Evolutionary conservation across 2,329 filamentous ascomycete species (phyloP).

Genomic region (Scorias spongiosa): DNA sequence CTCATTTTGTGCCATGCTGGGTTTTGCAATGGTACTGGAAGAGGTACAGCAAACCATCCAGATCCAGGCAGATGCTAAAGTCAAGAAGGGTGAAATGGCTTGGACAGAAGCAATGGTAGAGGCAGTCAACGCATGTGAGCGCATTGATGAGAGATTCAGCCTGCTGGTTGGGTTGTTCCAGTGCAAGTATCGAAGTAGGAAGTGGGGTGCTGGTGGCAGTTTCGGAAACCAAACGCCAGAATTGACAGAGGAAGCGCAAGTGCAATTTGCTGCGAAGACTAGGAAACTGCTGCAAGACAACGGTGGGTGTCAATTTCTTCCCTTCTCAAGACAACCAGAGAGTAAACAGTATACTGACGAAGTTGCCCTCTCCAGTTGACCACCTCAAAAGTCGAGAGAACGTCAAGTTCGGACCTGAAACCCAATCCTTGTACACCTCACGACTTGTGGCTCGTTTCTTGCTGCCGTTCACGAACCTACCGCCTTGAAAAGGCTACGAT

Average conservation of each 20-base stretch:
- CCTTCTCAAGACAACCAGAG: too few relatives aligned
- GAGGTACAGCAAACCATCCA: conserved; percentile 32
- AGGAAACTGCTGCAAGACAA: conserved; percentile 26
- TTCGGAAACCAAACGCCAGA: conserved; percentile 25
- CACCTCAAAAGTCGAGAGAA: conserved; percentile 23
- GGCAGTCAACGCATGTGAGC: conserved; percentile 25
- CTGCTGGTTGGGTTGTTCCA: conserved; percentile 32
- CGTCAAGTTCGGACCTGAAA: conserved; percentile 23
- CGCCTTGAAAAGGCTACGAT: not conserved
- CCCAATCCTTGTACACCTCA: conserved; percentile 27
- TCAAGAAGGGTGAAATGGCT: conserved; percentile 15
- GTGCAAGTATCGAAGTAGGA: conserved; percentile 31
- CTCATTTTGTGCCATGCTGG: conserved; percentile 31
- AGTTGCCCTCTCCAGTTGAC: conserved; percentile 15
- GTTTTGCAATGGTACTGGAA: conserved; percentile 33
- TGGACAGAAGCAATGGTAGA: conserved; percentile 15
- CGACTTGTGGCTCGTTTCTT: conserved; percentile 30
- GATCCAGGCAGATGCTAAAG: conserved; percentile 25
- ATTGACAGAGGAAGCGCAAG: conserved; percentile 18
- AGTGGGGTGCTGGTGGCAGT: conserved; percentile 21
- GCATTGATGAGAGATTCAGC: conserved; percentile 30
- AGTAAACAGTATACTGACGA: too few relatives aligned
- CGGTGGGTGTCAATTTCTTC: conserved; percentile 17
- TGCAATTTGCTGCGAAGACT: conserved; percentile 24
- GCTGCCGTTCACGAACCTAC: conserved; percentile 18